phyloP scores from a whole-genome alignment of 768 basidiomycete genomes.

The Tremella yokohamensis region DNA sequence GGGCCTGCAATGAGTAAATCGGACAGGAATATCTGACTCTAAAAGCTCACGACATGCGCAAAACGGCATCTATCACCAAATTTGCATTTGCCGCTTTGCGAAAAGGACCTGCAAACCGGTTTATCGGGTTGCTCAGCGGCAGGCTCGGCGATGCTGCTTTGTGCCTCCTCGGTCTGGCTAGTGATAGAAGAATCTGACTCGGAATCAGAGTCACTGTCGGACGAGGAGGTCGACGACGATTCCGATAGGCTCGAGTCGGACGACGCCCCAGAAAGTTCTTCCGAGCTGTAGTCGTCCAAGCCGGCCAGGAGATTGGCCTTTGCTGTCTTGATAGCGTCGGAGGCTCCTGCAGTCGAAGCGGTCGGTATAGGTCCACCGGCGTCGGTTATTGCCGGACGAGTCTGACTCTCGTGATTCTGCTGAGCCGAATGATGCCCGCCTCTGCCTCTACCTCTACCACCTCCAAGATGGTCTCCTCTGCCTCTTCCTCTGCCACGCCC shows the following conservation, averaged over 20 bases:
- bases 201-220: slow-evolving; percentile 40
- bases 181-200: neutral
- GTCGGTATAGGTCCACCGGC: neutral
- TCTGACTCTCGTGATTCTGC: neutral
- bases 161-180: no score
- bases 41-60: slow-evolving; percentile 29
- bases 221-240: slow-evolving; percentile 38
- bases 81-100: slow-evolving; percentile 33
- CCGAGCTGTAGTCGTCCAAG: slow-evolving; percentile 28
- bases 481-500: slow-evolving; percentile 18
- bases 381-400: neutral
- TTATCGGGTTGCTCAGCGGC: slow-evolving; percentile 1
- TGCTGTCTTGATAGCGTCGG: no score
- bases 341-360: no score
- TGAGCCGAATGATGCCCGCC: slow-evolving; percentile 32
- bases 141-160: neutral
- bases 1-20: neutral
- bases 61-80: slow-evolving; percentile 42
- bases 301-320: neutral
- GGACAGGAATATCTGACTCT: neutral
- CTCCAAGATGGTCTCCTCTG: slow-evolving; percentile 19
- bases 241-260: slow-evolving; percentile 6
- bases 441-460: slow-evolving; percentile 48
- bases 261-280: slow-evolving; percentile 12
- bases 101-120: slow-evolving; percentile 36